Evolutionary conservation across 257 asterid species (phyloP).

Genomic region (Solanum bulbocastanum): DNA sequence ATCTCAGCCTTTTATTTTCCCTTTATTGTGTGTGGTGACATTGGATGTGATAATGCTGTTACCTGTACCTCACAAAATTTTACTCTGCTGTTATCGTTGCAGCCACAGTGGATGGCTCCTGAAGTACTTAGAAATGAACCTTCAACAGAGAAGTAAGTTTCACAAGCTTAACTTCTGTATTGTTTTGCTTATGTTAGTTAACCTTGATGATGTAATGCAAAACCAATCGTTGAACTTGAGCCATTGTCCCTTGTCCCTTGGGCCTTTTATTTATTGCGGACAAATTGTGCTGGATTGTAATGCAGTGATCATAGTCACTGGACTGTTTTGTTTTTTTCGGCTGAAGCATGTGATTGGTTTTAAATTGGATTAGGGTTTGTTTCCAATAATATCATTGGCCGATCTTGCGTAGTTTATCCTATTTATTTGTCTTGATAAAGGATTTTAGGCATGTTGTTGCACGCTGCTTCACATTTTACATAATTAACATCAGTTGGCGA

Average conservation of each 20-base stretch:
- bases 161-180: neutral
- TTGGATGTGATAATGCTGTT: neutral
- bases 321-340: neutral
- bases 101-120: slow-evolving; percentile 96
- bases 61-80: neutral
- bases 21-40: neutral
- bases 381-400: too few species aligned
- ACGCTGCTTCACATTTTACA: neutral
- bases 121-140: slow-evolving; percentile 75
- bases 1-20: slow-evolving; percentile 3
- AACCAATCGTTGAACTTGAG: neutral
- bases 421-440: neutral
- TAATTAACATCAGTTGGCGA: neutral
- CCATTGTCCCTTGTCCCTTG: neutral
- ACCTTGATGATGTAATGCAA: neutral
- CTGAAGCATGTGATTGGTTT: too few species aligned
- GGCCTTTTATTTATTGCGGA: neutral
- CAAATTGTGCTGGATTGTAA: neutral
- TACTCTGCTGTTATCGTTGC: slow-evolving; percentile 5
- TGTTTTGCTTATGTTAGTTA: neutral
- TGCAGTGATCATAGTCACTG: neutral
- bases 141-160: slow-evolving; percentile 65
- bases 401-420: neutral
- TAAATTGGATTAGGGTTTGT: too few species aligned
- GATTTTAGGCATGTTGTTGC: neutral